A percentile compares a stretch with the other conserved stretches of the same genome.
These are phyloP conservation scores for Penicillium cinerascens DNA, from an alignment of 495 filamentous ascomycete species.

Conservation along the genomic window DNA sequence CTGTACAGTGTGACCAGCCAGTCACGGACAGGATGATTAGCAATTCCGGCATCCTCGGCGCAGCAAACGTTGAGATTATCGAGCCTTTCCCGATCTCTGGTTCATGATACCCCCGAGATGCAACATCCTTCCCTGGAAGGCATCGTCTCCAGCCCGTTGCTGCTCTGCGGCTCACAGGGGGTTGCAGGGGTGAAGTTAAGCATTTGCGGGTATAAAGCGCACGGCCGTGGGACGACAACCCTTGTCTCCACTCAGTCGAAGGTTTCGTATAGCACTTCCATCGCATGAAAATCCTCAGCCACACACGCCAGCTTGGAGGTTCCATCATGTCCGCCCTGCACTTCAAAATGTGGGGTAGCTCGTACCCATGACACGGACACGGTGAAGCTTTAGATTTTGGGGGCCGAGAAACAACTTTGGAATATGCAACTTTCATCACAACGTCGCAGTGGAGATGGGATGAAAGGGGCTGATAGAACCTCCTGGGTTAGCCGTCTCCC, in stretches of 20 bases:
- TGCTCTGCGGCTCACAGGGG: conserved; percentile 13
- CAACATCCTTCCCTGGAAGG: background rate
- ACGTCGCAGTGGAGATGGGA: conserved; percentile 1
- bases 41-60: too few relatives aligned
- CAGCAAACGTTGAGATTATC: background rate
- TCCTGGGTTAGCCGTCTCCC: background rate
- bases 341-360: conserved; percentile 20
- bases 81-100: background rate
- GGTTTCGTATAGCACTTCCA: background rate
- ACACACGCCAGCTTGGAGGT: background rate
- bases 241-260: background rate
- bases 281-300: background rate
- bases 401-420: background rate
- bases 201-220: conserved; percentile 14
- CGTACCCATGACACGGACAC: background rate
- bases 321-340: conserved; percentile 12
- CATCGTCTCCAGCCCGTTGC: background rate
- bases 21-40: background rate
- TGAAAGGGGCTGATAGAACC: background rate
- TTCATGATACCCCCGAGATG: background rate
- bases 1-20: background rate
- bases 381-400: background rate
- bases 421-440: conserved; percentile 17
- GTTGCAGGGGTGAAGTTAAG: conserved; percentile 14
- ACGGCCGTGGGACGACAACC: conserved; percentile 8